Percentiles rank a stretch among this genome's conserved stretches.
Evolutionary conservation across 1,284 basidiomycete species (phyloP).

Genomic region (Pterulicium gracile): DNA sequence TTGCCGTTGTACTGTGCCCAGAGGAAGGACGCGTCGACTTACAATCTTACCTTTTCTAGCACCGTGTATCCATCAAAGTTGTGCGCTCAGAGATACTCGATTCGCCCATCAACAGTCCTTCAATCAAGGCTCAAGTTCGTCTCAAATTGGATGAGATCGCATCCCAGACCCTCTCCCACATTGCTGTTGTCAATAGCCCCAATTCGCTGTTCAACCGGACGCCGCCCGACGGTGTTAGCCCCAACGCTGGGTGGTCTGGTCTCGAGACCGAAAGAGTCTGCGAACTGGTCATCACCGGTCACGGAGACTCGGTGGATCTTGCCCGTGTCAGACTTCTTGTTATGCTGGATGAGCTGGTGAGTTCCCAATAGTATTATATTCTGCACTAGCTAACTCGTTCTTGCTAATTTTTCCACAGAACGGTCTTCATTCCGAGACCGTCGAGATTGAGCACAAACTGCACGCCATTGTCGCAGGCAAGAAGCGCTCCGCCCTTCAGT

Average conservation of each 20-base stretch:
- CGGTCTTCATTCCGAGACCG: conserved; percentile 81
- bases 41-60: conserved; percentile 30
- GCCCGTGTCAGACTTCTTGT: conserved; percentile 87
- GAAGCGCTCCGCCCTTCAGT: conserved; percentile 81
- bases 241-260: conserved; percentile 70
- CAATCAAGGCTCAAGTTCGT: conserved; percentile 81
- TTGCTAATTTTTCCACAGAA: conserved; percentile 36
- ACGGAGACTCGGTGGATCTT: conserved; percentile 82
- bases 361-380: conserved; percentile 20
- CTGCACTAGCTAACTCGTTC: conserved; percentile 9
- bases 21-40: too few relatives aligned
- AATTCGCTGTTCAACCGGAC: conserved; percentile 60
- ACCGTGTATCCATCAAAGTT: conserved; percentile 80
- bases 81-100: conserved; percentile 89
- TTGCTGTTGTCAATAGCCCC: conserved; percentile 81
- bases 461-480: conserved; percentile 89
- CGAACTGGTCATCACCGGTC: conserved; percentile 84
- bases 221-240: conserved; percentile 66
- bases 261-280: conserved; percentile 91
- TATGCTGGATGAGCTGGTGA: conserved; percentile 87
- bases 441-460: conserved; percentile 93
- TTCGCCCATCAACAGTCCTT: conserved; percentile 69
- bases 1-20: too few relatives aligned
- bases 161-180: conserved; percentile 76
- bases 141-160: conserved; percentile 89